Evolutionary conservation across 306 rosid genomes (phyloP).

Genomic region (Lathyrus tuberosus): DNA sequence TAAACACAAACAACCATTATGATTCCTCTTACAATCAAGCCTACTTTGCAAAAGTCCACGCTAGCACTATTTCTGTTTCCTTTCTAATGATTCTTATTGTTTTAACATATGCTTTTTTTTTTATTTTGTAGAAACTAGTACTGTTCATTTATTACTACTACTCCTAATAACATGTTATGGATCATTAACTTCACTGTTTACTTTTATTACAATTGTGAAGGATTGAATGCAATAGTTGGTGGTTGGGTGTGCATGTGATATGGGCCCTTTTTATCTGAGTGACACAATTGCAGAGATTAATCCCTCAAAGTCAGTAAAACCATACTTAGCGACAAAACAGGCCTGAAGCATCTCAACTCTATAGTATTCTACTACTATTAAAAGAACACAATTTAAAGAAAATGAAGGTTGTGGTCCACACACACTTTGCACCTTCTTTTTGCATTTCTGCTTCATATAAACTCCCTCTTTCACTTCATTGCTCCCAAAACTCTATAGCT

Average conservation of each 20-base stretch:
- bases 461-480: conserved; percentile 42
- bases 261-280: conserved; percentile 35
- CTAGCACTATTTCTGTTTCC: conserved; percentile 31
- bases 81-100: conserved; percentile 9
- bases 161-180: background rate
- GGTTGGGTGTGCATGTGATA: conserved; percentile 29
- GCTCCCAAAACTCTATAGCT: conserved; percentile 38
- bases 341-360: background rate
- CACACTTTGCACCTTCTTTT: conserved; percentile 44
- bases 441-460: conserved; percentile 45
- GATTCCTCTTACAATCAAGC: conserved; percentile 10
- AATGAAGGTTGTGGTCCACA: conserved; percentile 67
- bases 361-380: background rate
- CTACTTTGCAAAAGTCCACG: conserved; percentile 21
- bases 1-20: background rate
- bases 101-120: conserved; percentile 17
- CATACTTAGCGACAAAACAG: background rate
- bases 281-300: background rate
- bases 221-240: conserved; percentile 28
- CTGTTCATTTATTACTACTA: background rate
- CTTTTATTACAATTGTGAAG: background rate
- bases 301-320: background rate
- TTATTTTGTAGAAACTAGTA: conserved; percentile 17
- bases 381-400: conserved; percentile 43
- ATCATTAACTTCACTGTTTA: background rate